Conservation (phyloP, 768 basidiomycete genomes). For the Paxillus rubicundulus region DNA sequence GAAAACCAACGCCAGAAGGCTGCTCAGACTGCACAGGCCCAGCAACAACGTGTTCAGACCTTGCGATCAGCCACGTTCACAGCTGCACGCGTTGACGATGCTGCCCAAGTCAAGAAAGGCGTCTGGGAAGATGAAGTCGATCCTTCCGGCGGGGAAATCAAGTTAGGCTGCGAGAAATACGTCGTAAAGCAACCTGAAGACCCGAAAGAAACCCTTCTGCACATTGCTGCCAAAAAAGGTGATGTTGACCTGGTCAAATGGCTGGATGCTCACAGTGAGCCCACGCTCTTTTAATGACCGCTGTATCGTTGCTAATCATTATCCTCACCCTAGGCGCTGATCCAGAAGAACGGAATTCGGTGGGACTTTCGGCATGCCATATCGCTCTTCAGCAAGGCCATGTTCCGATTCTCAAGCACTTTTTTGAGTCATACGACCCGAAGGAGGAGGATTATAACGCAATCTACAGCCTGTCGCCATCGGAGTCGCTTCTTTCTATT, state of each 20-base stretch:
- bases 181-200: conserved; percentile 47
- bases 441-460: conserved; percentile 46
- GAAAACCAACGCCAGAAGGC: conserved; percentile 45
- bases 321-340: conserved; percentile 55
- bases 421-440: conserved; percentile 61
- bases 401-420: conserved; percentile 51
- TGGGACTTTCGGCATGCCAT: conserved; percentile 64
- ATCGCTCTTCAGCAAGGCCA: conserved; percentile 55
- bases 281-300: conserved; percentile 23
- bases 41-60: conserved; percentile 50
- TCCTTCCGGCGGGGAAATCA: conserved; percentile 68
- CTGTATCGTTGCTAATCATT: conserved; percentile 15
- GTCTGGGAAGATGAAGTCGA: conserved; percentile 71
- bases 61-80: conserved; percentile 62
- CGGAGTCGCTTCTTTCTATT: conserved; percentile 49
- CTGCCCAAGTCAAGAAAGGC: conserved; percentile 55
- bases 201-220: conserved; percentile 64
- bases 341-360: conserved; percentile 62
- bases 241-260: conserved; percentile 60
- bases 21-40: conserved; percentile 45
- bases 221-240: conserved; percentile 58
- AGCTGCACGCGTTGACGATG: conserved; percentile 57
- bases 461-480: conserved; percentile 45
- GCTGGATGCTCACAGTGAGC: conserved; percentile 70
- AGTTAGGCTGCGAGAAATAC: conserved; percentile 51